Percentiles rank a stretch among this genome's conserved stretches.
Evolutionary conservation across 768 basidiomycete genomes (phyloP).

Genomic region (Tylopilus subfusipes): DNA sequence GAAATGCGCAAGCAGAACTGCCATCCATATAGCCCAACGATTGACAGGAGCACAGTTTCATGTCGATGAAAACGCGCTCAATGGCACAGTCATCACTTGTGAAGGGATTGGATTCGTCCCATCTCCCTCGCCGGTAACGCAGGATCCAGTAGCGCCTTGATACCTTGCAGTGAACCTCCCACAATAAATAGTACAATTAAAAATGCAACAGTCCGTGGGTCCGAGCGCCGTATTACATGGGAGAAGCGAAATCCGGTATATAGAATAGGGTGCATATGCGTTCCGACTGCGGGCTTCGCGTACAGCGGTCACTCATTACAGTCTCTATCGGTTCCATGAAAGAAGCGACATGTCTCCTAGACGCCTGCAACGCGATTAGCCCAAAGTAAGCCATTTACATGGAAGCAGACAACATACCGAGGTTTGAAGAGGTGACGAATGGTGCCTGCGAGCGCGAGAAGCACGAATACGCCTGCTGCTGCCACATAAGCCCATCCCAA

Average conservation of each 20-base stretch:
- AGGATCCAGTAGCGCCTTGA: neutral
- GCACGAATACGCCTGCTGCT: slow-evolving; percentile 79
- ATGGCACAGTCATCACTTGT: slow-evolving; percentile 50
- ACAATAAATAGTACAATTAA: slow-evolving; percentile 24
- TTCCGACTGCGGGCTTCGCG: neutral
- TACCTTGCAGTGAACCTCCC: neutral
- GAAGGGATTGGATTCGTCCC: slow-evolving; percentile 60
- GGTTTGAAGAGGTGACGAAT: slow-evolving; percentile 91
- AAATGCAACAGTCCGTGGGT: slow-evolving; percentile 9
- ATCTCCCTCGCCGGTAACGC: neutral
- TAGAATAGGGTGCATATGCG: slow-evolving; percentile 15
- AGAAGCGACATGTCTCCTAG: slow-evolving; percentile 83
- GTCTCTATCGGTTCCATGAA: slow-evolving; percentile 69
- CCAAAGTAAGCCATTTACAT: neutral
- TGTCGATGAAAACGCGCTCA: slow-evolving; percentile 42
- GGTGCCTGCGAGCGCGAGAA: slow-evolving; percentile 85
- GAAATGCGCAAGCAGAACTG: slow-evolving; percentile 40
- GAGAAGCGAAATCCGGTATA: slow-evolving; percentile 12
- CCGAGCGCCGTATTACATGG: slow-evolving; percentile 23
- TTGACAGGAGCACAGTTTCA: slow-evolving; percentile 66
- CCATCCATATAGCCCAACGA: slow-evolving; percentile 69
- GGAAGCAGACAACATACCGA: slow-evolving; percentile 47
- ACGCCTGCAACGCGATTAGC: slow-evolving; percentile 45
- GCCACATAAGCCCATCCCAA: slow-evolving; percentile 98
- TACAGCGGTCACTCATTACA: slow-evolving; percentile 1